A percentile compares a stretch with the other conserved stretches of the same genome.
phyloP scores from a whole-genome alignment of 257 asterid genomes.

The Solanum okadae region DNA sequence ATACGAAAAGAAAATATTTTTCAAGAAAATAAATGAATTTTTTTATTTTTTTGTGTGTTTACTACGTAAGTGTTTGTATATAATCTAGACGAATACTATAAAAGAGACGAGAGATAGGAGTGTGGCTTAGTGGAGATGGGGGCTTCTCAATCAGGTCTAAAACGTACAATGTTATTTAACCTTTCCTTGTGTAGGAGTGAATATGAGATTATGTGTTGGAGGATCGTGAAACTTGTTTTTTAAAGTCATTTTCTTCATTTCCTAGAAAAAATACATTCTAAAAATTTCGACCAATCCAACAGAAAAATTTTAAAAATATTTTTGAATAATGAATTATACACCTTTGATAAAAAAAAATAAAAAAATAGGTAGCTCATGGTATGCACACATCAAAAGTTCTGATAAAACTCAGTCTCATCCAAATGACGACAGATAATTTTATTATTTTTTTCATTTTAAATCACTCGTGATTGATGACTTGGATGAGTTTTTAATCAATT shows the following conservation, averaged over 20 bases:
- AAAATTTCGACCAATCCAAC: too few species aligned
- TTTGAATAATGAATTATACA: not conserved
- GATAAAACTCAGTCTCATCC: not conserved
- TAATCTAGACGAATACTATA: not conserved
- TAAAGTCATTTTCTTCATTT: not conserved
- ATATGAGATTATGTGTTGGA: not conserved
- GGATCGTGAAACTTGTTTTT: not conserved
- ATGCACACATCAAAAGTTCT: not conserved
- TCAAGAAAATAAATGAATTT: not conserved
- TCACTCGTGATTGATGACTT: not conserved
- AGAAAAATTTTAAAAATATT: fast-evolving
- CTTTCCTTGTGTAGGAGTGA: not conserved
- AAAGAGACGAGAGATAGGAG: fast-evolving
- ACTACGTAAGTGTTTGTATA: not conserved
- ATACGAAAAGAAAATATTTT: not conserved
- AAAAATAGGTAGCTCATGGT: not conserved
- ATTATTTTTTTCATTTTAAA: not conserved
- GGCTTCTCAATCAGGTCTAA: not conserved
- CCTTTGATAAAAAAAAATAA: not conserved
- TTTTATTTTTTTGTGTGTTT: fast-evolving
- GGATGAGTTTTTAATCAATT: not conserved
- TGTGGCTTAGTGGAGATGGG: not conserved
- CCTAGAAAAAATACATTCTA: too few species aligned
- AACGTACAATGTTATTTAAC: too few species aligned
- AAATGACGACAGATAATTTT: not conserved